Base-by-base conservation (phyloP, 2,329 filamentous ascomycete species). In the Ophioceras dolichostomum region DNA sequence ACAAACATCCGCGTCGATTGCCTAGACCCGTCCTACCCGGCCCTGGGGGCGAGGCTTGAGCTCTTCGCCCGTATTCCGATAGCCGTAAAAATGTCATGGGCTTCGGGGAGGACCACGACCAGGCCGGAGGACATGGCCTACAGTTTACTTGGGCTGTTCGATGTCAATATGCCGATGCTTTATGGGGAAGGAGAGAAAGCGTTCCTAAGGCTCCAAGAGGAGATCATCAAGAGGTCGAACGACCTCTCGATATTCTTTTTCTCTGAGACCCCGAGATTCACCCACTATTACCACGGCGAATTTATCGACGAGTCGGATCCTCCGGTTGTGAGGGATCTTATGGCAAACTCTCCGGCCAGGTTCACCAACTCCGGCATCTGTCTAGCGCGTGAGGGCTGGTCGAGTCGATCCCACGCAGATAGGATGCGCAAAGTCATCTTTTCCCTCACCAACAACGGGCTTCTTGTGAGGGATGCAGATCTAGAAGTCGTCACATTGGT, bases 141-240 rank as follows among this genome's bases (percentile, higher is more conserved):
- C 39, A 51, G 52, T n/a, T 38, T 58, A 2, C 34, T 58, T 4
- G 55, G 55, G 0, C 22, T 57, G 1, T 57, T 58, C 22, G 45
- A 47, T 20, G 41, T 58, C 17, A 51, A 48, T 17, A 54, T 59
- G 44, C 47, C 54, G 5, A 34, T 57, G 28, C 42, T 56, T 3
- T 56, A 57, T 18, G 54, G 55, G 6, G 55, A 58, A 35, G 53
- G 54, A 12, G 34, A 31, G 7, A 43, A 43, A 29, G 50, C 53
- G 1, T 56, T 55, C 32, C 28, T 44, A 22, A 39, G 53, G 12
- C 47, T 56, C 1, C 50, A 55, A 36, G 40, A 51, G 13, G 49
- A 51, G 18, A 56, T 59, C 17, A 45, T 57, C 19, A 45, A 42
- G 29, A 34, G 30, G 4, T 44, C 44, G 2, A 40, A 46, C 13